phyloP scores from a whole-genome alignment of 768 basidiomycete species.

The Suillus americanus region DNA sequence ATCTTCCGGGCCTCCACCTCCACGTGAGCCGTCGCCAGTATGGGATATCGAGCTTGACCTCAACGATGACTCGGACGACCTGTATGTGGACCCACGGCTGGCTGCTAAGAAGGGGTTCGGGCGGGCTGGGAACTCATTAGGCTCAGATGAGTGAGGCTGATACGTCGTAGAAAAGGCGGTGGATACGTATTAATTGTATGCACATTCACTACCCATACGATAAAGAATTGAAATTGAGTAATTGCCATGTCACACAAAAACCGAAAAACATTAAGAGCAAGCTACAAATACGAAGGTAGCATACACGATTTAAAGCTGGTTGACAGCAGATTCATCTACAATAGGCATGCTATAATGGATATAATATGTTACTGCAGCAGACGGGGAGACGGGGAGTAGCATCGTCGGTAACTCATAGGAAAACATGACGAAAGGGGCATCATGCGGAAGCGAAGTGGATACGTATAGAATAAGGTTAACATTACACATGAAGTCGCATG shows the following conservation, averaged over 20 bases:
- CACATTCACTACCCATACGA: neutral
- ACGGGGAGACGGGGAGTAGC: neutral
- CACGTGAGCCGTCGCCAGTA: slow-evolving; percentile 26
- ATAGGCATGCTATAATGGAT: slow-evolving; percentile 20
- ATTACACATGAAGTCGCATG: neutral
- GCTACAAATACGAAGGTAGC: neutral
- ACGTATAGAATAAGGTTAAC: neutral
- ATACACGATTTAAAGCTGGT: neutral
- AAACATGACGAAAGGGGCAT: neutral
- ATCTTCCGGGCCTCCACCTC: slow-evolving; percentile 8
- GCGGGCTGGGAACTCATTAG: neutral
- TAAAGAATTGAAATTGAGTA: neutral
- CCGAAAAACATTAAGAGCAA: neutral
- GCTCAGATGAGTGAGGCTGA: slow-evolving; percentile 1
- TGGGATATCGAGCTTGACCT: slow-evolving; percentile 52
- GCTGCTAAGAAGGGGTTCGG: slow-evolving; percentile 5
- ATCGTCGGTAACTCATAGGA: neutral
- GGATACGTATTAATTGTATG: neutral
- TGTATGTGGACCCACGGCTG: slow-evolving; percentile 1
- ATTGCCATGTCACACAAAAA: neutral
- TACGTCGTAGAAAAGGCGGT: neutral
- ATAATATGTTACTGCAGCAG: slow-evolving; percentile 20
- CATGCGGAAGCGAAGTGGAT: neutral
- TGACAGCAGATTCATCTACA: neutral
- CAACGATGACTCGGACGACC: slow-evolving; percentile 17